phyloP scores from a whole-genome alignment of 495 filamentous ascomycete genomes.

The Aspergillus carlsbadensis region DNA sequence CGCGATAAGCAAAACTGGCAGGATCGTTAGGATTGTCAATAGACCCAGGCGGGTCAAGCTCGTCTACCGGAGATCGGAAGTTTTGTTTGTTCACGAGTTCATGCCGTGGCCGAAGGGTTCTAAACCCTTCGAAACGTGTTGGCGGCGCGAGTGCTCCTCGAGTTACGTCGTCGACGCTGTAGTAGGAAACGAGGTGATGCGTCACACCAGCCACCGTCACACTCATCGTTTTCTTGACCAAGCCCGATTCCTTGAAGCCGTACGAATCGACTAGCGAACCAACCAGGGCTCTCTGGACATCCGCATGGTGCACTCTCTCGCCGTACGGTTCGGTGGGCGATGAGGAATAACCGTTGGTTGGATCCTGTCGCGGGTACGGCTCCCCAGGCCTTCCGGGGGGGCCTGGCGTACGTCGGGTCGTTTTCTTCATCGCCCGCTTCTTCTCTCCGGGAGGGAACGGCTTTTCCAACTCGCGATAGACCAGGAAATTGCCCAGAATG shows the following conservation, averaged over 20 bases:
- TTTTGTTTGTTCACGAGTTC: slow-evolving; percentile 65
- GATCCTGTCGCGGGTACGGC: slow-evolving; percentile 51
- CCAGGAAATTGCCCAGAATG: slow-evolving; percentile 81
- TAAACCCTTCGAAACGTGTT: slow-evolving; percentile 53
- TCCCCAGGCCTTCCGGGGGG: slow-evolving; percentile 47
- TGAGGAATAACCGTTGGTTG: slow-evolving; percentile 45
- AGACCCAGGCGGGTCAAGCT: slow-evolving; percentile 48
- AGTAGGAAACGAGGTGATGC: slow-evolving; percentile 89
- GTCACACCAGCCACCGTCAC: slow-evolving; percentile 65
- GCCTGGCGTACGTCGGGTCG: slow-evolving; percentile 39
- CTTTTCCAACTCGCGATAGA: slow-evolving; percentile 84
- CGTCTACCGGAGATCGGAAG: slow-evolving; percentile 68
- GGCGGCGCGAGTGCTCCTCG: slow-evolving; percentile 60
- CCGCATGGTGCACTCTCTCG: slow-evolving; percentile 45
- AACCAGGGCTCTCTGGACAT: slow-evolving; percentile 66
- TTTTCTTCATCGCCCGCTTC: slow-evolving; percentile 79
- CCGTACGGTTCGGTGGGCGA: slow-evolving; percentile 38
- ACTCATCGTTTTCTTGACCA: slow-evolving; percentile 92
- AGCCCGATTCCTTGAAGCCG: slow-evolving; percentile 76
- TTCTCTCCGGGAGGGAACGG: slow-evolving; percentile 86
- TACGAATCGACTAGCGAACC: slow-evolving; percentile 86
- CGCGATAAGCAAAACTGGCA: slow-evolving; percentile 43
- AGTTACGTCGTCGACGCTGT: slow-evolving; percentile 73
- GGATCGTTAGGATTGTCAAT: slow-evolving; percentile 41
- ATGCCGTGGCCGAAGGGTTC: slow-evolving; percentile 53